These are phyloP conservation scores for Ophiostoma piceae DNA, from an alignment of 2,329 filamentous ascomycete genomes.

Conservation along the genomic window DNA sequence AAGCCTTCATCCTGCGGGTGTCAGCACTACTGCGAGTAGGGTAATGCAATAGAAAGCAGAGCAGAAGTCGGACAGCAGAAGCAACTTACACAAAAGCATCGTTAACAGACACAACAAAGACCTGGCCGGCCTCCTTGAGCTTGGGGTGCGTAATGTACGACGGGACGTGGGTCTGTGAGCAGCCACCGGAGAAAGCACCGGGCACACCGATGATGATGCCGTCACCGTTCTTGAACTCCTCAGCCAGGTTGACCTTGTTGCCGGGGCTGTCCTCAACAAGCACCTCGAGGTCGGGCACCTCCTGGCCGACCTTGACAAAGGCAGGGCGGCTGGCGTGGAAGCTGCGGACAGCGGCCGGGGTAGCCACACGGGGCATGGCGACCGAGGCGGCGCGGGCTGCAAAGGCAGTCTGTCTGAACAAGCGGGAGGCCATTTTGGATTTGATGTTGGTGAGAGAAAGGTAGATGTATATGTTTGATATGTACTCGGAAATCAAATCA, in stretches of 20 bases:
- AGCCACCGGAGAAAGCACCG: constrained; percentile 62
- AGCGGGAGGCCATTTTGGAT: constrained; percentile 24
- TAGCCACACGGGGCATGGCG: constrained; percentile 5
- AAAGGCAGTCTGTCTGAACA: constrained; percentile 22
- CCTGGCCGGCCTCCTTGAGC: constrained; percentile 72
- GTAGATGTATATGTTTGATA: background rate
- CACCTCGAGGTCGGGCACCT: constrained; percentile 69
- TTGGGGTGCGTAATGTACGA: constrained; percentile 77
- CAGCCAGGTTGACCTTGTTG: constrained; percentile 81
- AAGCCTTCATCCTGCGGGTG: constrained; percentile 73
- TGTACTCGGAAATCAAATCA: background rate
- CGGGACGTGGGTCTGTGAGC: constrained; percentile 66
- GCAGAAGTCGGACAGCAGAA: too few relatives aligned
- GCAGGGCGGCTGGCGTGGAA: constrained; percentile 62
- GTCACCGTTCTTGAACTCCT: constrained; percentile 65
- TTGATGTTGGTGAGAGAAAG: background rate
- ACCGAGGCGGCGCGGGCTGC: constrained; percentile 22
- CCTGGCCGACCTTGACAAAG: constrained; percentile 71
- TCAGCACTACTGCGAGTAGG: background rate
- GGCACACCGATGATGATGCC: constrained; percentile 83
- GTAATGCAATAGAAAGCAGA: background rate
- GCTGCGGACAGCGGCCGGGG: constrained; percentile 21
- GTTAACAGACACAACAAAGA: constrained; percentile 90
- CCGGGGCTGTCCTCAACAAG: constrained; percentile 82
- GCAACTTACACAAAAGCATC: constrained; percentile 81